Percentiles rank a stretch among this genome's conserved stretches.
Conservation (phyloP, 225 moss, liverwort and hornwort species). For the Polytrichum commune region DNA sequence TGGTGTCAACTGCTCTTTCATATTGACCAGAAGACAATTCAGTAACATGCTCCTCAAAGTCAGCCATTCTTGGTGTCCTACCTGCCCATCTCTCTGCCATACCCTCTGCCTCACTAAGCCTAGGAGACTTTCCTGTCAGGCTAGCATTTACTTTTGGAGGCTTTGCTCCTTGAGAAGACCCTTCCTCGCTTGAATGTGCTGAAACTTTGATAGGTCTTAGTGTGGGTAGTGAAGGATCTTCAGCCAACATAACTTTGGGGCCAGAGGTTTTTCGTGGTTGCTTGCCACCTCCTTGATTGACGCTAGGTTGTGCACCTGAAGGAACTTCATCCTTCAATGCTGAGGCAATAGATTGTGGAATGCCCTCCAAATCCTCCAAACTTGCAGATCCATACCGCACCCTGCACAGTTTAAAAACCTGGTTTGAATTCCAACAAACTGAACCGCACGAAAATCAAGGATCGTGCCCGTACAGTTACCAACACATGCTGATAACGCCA, state of each 20-base stretch:
- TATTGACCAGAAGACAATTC: slow-evolving; percentile 12
- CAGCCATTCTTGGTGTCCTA: slow-evolving; percentile 30
- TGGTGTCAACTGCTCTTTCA: slow-evolving; percentile 9
- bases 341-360: slow-evolving; percentile 32
- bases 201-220: slow-evolving; percentile 14
- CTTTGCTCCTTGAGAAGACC: slow-evolving; percentile 10
- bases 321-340: slow-evolving; percentile 17
- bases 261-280: slow-evolving; percentile 11
- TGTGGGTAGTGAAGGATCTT: slow-evolving; percentile 18
- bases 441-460: too few species aligned
- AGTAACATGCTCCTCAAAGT: slow-evolving; percentile 29
- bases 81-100: slow-evolving; percentile 17
- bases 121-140: slow-evolving; percentile 7
- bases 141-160: slow-evolving; percentile 12
- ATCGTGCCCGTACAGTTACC: too few species aligned
- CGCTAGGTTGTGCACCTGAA: slow-evolving; percentile 13
- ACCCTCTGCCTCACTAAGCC: slow-evolving; percentile 21
- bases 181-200: slow-evolving; percentile 16
- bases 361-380: slow-evolving; percentile 46
- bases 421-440: neutral
- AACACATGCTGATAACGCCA: too few species aligned
- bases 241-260: slow-evolving; percentile 14
- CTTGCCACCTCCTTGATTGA: slow-evolving; percentile 12
- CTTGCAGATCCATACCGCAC: slow-evolving; percentile 48
- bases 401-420: slow-evolving; percentile 16